Evolutionary conservation across 257 asterid species (phyloP).

Genomic region (Fraxinus anomala): DNA sequence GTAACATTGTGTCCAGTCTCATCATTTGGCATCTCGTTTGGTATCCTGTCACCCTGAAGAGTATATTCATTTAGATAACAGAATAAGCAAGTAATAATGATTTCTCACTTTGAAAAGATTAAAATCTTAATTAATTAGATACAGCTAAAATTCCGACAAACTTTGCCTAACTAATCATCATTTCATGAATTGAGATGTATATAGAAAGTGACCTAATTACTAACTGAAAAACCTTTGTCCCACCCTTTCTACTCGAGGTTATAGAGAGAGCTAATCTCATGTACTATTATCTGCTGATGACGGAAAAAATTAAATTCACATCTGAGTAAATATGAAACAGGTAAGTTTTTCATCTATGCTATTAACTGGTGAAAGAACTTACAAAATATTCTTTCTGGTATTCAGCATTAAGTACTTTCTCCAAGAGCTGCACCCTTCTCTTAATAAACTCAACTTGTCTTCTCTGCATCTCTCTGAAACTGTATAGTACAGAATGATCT

Average conservation of each 20-base stretch:
- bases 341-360: background rate
- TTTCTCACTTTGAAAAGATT: background rate
- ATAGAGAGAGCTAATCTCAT: background rate
- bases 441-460: conserved; percentile 87
- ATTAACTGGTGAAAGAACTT: conserved; percentile 40
- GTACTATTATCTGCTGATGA: conserved; percentile 13
- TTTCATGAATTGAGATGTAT: background rate
- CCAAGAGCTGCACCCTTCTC: conserved; percentile 88
- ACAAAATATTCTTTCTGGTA: conserved; percentile 64
- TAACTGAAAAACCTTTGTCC: background rate
- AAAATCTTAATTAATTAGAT: background rate
- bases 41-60: conserved; percentile 60
- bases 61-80: conserved; percentile 29
- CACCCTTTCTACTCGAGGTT: background rate
- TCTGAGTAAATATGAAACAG: background rate
- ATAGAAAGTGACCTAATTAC: background rate
- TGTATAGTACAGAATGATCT: conserved; percentile 58
- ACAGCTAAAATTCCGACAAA: conserved; percentile 18
- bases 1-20: conserved; percentile 50
- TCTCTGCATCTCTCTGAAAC: conserved; percentile 90
- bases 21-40: conserved; percentile 42
- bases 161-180: conserved; percentile 1
- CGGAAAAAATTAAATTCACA: background rate
- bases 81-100: conserved; percentile 1
- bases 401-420: conserved; percentile 79